These are phyloP conservation scores for Medicago ruthenica DNA, from an alignment of 306 rosid species.

Conservation along the genomic window DNA sequence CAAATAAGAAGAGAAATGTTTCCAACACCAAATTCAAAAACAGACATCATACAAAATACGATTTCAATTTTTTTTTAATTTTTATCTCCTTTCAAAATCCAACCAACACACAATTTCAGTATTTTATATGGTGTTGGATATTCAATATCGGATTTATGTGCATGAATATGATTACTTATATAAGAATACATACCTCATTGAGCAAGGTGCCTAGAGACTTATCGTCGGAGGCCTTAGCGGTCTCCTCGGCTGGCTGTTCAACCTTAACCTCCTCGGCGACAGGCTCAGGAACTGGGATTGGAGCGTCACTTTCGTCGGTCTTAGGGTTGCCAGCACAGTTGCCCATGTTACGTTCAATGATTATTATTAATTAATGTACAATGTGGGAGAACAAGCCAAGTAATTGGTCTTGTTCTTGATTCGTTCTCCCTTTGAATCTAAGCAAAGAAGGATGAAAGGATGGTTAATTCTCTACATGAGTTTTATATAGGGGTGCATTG, in stretches of 20 bases:
- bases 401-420: constrained; percentile 9
- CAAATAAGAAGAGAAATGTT: too few relatives aligned
- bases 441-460: not conserved
- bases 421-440: constrained; percentile 12
- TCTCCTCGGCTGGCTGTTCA: constrained; percentile 16
- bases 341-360: constrained; percentile 48
- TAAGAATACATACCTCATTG: constrained; percentile 16
- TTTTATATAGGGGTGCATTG: constrained; percentile 35
- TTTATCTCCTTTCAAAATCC: too few relatives aligned
- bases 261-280: constrained; percentile 35
- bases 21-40: too few relatives aligned
- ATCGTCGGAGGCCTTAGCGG: not conserved
- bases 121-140: too few relatives aligned
- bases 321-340: constrained; percentile 47
- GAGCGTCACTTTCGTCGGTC: constrained; percentile 41
- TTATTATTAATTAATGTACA: not conserved
- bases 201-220: constrained; percentile 46
- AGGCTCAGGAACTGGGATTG: constrained; percentile 22
- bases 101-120: too few relatives aligned
- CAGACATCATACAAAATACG: too few relatives aligned
- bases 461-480: not conserved
- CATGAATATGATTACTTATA: too few relatives aligned
- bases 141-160: too few relatives aligned
- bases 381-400: constrained; percentile 39
- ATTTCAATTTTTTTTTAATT: too few relatives aligned